A percentile compares a stretch with the other conserved stretches of the same genome.
These are phyloP conservation scores for Candida ortonii DNA, from an alignment of 805 yeast genomes.

Conservation along the genomic window DNA sequence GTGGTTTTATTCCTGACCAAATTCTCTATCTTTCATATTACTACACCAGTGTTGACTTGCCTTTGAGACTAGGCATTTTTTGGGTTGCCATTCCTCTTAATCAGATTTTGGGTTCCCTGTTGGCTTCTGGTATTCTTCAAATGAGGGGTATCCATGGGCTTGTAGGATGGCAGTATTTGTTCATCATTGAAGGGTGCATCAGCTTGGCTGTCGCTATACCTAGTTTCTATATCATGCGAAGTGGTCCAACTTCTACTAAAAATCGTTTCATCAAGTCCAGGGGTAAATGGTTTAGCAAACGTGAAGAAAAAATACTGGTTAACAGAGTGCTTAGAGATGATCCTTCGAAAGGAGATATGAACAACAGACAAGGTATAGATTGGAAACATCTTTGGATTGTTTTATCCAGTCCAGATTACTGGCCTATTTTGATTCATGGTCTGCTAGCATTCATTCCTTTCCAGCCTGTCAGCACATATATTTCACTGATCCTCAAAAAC, in stretches of 20 bases:
- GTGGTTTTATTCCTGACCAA: constrained; percentile 34
- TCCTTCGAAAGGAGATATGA: constrained; percentile 57
- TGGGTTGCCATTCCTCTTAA: constrained; percentile 34
- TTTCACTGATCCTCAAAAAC: constrained; percentile 43
- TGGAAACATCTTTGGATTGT: constrained; percentile 36
- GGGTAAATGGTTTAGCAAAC: constrained; percentile 50
- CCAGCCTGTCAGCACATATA: constrained; percentile 36
- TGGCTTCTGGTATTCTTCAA: constrained; percentile 16
- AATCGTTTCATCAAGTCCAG: constrained; percentile 30
- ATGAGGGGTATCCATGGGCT: constrained; percentile 23
- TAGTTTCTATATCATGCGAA: constrained; percentile 16
- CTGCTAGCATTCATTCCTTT: constrained; percentile 36
- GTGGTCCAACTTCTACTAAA: constrained; percentile 18
- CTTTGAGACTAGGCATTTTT: constrained; percentile 12
- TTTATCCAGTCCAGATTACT: constrained; percentile 44
- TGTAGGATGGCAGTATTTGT: constrained; percentile 32
- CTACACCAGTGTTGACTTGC: constrained; percentile 15
- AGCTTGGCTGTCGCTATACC: constrained; percentile 35
- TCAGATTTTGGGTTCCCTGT: constrained; percentile 20
- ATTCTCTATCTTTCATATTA: constrained; percentile 13
- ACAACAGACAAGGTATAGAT: constrained; percentile 48
- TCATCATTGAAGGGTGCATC: constrained; percentile 30
- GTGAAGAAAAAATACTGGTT: constrained; percentile 55
- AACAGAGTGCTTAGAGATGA: constrained; percentile 60
- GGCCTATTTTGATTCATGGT: constrained; percentile 48